Evolutionary conservation across 2,329 filamentous ascomycete species (phyloP).

Genomic region (Paraconiothyrium sp.): DNA sequence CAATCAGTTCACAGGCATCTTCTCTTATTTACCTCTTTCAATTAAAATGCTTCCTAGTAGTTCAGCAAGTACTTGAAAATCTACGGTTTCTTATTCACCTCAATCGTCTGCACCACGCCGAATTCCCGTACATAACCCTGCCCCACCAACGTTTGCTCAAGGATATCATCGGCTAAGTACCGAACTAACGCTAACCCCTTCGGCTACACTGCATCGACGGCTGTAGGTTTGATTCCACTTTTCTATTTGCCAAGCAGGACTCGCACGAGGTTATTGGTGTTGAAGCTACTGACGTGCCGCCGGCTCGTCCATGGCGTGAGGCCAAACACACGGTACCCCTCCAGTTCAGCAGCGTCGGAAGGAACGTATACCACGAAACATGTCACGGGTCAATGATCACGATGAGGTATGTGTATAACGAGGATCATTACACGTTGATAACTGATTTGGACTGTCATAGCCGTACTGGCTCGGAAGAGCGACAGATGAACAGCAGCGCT

Average conservation of each 20-base stretch:
- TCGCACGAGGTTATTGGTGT: neutral
- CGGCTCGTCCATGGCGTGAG: neutral
- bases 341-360: neutral
- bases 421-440: neutral
- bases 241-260: neutral
- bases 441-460: slow-evolving; percentile 20
- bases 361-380: neutral
- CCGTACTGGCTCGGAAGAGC: slow-evolving; percentile 42
- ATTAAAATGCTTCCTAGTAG: too few species aligned
- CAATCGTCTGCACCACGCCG: too few species aligned
- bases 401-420: slow-evolving; percentile 1
- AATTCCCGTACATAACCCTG: too few species aligned
- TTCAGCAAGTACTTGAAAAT: too few species aligned
- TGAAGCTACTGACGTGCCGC: neutral
- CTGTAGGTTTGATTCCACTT: neutral
- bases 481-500: slow-evolving; percentile 38
- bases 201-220: neutral
- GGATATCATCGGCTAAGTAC: slow-evolving; percentile 5
- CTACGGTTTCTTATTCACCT: too few species aligned
- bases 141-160: neutral
- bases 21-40: too few species aligned
- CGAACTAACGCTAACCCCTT: slow-evolving; percentile 2
- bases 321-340: slow-evolving; percentile 4
- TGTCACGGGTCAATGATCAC: slow-evolving; percentile 1
- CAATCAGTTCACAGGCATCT: too few species aligned